Evolutionary conservation across 345 rosid genomes (phyloP), one percentile per base, ranked within the genome.

Genomic region (Lumnitzera littorea): DNA sequence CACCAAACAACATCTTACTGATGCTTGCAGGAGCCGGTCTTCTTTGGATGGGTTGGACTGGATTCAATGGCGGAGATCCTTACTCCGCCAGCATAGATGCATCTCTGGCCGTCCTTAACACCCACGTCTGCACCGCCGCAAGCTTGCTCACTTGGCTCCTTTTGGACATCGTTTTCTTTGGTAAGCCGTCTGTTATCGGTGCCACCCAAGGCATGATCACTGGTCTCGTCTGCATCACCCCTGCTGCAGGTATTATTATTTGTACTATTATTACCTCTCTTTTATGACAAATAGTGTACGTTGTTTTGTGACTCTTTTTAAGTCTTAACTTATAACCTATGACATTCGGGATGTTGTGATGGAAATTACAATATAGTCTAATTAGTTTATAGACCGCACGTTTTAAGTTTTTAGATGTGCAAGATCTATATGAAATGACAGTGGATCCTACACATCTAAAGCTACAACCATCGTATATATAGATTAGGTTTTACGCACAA

Each of bases 41-140:
- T 5, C 83, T 85, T 15, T 85, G 91, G 91, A 77, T 82, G 84
- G 88, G 88, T 10, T 85, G 91, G 88, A 79, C 82, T 0, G 91
- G 88, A 48, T 83, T 83, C 83, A 83, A 85, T 48, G 86, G 88
- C 36, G 91, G 91, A 27, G 91, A 77, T 64, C 88, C 88, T 3
- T 83, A 79, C 58, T 47, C 59, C 0, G 83, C 67, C 63, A 74
- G 80, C 51, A 55, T 59, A 1, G 86, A 80, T 50, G 82, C 88
- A 54, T 80, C 91, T 62, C 72, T 85, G 29, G 91, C 88, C 60
- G 76, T 83, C 47, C 86, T 85, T 50, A 85, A 83, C 78, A 85
- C 91, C 58, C 91, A 83, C 57, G 82, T 83, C 9, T 85, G 91
- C 82, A 86, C 91, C 0, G 88, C 91, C 7, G 72, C 88, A 15